Base-by-base conservation (phyloP, 257 asterid species). In the Primulina eburnea region DNA sequence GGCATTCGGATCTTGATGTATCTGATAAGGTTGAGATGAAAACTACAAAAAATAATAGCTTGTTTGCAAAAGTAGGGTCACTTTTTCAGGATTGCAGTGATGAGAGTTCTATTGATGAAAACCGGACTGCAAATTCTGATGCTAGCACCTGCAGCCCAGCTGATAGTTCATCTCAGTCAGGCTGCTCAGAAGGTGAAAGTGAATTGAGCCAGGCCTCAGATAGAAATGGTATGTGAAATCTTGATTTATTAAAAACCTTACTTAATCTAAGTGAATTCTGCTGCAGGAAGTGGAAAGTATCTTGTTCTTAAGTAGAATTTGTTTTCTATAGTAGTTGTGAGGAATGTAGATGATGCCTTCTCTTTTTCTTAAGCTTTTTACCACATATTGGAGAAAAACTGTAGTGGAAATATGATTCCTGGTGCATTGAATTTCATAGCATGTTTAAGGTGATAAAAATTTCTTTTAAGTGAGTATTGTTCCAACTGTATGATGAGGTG, bases 61-160 rank as follows among this genome's bases (percentile, higher is more conserved):
- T 43, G 53, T 43, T 43, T 11, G 53, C 17, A 43, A 43, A 12
- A 12, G 53, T 11, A 43, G 85, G 82, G 43, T 29, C 86, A 43
- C 60, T 82, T 68, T 87, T 87, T 78, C 65, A 70, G 73, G 86
- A 84, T 58, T 68, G 34, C 67, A 79, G 86, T 47, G 77, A 82
- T 76, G 92, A 73, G 81, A 86, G 92, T 83, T 81, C 89, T 58
- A 75, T 71, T 21, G 87, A 71, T 74, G 91, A 86, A 67, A 84
- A 79, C 77, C 81, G 71, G 72, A 59, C 60, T 58, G 71, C 21
- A 71, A 73, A 79, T 78, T 84, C 86, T 35, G 79, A 68, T 77
- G 71, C 82, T 37, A 73, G 79, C 64, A 87, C 86, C 14, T 75
- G 50, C 47, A 70, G 82, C 43, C 87, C 80, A 65, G 85, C 95